phyloP scores from a whole-genome alignment of 257 asterid genomes.

The Nicotiana obtusifolia region DNA sequence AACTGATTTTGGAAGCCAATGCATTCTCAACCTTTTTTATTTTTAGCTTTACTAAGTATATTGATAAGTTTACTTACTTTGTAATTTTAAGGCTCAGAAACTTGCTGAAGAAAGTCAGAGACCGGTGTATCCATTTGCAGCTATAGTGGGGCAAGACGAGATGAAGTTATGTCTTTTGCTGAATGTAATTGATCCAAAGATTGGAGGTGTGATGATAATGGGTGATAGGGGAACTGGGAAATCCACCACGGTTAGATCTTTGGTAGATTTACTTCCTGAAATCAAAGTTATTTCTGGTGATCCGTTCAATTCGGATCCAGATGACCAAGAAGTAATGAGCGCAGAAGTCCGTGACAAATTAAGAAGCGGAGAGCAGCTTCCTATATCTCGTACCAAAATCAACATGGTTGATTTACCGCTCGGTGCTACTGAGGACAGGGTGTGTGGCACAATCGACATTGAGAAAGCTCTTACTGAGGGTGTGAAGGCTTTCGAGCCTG shows the following conservation, averaged over 20 bases:
- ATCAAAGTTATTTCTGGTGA: conserved; percentile 74
- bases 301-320: conserved; percentile 92
- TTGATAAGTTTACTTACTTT: neutral
- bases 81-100: conserved; percentile 39
- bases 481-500: conserved; percentile 93
- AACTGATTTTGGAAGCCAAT: neutral
- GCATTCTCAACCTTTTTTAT: neutral
- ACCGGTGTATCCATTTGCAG: conserved; percentile 94
- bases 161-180: conserved; percentile 83
- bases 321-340: conserved; percentile 78
- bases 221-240: conserved; percentile 97
- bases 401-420: conserved; percentile 92
- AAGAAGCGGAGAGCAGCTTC: conserved; percentile 44
- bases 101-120: conserved; percentile 67
- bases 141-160: conserved; percentile 97
- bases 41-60: neutral
- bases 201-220: conserved; percentile 99
- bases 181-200: conserved; percentile 90
- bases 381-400: conserved; percentile 50
- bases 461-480: conserved; percentile 96
- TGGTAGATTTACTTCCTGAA: conserved; percentile 83
- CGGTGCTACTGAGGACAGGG: conserved; percentile 94
- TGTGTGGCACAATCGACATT: conserved; percentile 89
- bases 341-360: conserved; percentile 66
- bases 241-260: conserved; percentile 81